A percentile compares a stretch with the other conserved stretches of the same genome.
Conservation (phyloP, 2,329 filamentous ascomycete genomes). For the Stemphylium vesicarium region DNA sequence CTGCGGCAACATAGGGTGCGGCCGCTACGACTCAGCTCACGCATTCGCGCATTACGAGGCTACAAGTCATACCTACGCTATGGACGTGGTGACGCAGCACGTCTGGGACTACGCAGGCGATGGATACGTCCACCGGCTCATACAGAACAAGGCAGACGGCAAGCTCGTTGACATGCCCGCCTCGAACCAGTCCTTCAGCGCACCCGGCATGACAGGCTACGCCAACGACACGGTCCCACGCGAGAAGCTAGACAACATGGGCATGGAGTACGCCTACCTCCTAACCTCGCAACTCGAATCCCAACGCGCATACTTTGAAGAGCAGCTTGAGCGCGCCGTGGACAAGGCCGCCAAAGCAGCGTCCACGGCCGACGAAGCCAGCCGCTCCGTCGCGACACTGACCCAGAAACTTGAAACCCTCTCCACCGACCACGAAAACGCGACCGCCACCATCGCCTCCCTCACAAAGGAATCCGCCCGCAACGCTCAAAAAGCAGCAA, state of each 20-base stretch:
- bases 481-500: conserved; percentile 63
- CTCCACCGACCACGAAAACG: conserved; percentile 59
- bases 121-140: conserved; percentile 93
- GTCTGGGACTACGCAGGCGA: conserved; percentile 98
- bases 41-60: conserved; percentile 93
- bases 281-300: conserved; percentile 91
- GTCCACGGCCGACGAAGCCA: conserved; percentile 68
- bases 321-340: conserved; percentile 84
- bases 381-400: conserved; percentile 56
- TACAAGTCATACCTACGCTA: conserved; percentile 86
- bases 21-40: conserved; percentile 90
- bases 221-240: conserved; percentile 73
- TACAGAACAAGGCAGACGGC: conserved; percentile 90
- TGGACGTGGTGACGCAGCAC: conserved; percentile 91
- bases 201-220: conserved; percentile 52
- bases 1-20: conserved; percentile 90
- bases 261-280: conserved; percentile 92
- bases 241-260: conserved; percentile 77
- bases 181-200: conserved; percentile 33
- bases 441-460: conserved; percentile 64
- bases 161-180: conserved; percentile 90
- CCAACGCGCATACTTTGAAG: conserved; percentile 92
- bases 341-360: conserved; percentile 84
- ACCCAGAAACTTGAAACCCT: conserved; percentile 60
- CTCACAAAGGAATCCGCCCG: conserved; percentile 75